A percentile compares a stretch with the other conserved stretches of the same genome.
These are phyloP conservation scores for Boletus eberwhitei DNA, from an alignment of 768 basidiomycete genomes.

Conservation along the genomic window DNA sequence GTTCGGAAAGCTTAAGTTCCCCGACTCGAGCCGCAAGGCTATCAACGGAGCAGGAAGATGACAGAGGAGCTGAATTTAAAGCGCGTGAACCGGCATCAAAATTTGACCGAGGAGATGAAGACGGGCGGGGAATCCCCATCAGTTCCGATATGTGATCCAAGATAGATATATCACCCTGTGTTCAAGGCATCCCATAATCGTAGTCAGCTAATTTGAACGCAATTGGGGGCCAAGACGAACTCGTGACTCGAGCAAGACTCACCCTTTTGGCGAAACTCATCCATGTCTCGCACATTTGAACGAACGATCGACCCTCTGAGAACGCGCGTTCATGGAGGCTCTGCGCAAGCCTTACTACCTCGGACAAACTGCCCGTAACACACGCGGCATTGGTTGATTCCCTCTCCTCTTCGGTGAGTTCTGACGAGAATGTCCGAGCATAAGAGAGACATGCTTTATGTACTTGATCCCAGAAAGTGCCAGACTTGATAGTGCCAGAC, in stretches of 20 bases:
- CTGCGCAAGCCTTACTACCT: constrained; percentile 42
- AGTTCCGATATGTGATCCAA: constrained; percentile 47
- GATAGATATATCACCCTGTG: constrained; percentile 44
- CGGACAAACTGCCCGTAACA: constrained; percentile 43
- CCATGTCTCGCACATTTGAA: constrained; percentile 71
- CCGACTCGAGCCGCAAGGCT: constrained; percentile 14
- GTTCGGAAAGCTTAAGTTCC: constrained; percentile 19
- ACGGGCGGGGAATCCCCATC: constrained; percentile 28
- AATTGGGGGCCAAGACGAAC: neutral
- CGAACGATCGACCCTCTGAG: constrained; percentile 49
- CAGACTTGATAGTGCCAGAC: constrained; percentile 44
- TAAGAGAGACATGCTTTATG: constrained; percentile 44
- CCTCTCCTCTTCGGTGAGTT: constrained; percentile 21
- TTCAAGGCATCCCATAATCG: neutral
- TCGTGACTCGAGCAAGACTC: constrained; percentile 11
- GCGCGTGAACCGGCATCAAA: neutral
- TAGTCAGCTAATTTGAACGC: neutral
- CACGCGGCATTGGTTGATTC: constrained; percentile 26
- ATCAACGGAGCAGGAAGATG: constrained; percentile 16
- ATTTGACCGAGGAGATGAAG: constrained; percentile 2
- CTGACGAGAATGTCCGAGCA: constrained; percentile 20
- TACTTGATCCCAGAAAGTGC: constrained; percentile 70
- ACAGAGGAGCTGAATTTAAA: neutral
- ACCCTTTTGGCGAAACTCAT: constrained; percentile 64
- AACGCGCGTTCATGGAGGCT: constrained; percentile 38